A percentile compares a stretch with the other conserved stretches of the same genome.
These are phyloP conservation scores for Groenewaldozyma auringiensis DNA, from an alignment of 1,139 yeast genomes.

Conservation along the genomic window DNA sequence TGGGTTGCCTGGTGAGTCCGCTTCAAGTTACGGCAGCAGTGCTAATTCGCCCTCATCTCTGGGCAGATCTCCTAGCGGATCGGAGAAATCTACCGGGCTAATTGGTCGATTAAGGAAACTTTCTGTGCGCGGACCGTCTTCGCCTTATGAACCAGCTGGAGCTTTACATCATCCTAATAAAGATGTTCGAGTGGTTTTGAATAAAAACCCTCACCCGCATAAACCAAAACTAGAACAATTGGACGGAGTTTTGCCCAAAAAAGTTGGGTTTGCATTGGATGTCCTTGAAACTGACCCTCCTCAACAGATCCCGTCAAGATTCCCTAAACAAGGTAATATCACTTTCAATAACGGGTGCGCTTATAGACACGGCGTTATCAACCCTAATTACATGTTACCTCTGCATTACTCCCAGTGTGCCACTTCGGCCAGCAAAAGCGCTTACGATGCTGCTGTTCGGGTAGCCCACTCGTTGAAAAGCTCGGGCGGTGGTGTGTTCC, in stretches of 20 bases:
- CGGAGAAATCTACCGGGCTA: background rate
- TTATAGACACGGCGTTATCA: constrained; percentile 16
- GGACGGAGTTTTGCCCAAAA: constrained; percentile 22
- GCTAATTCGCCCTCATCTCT: background rate
- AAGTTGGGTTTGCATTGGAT: constrained; percentile 68
- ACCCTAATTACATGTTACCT: constrained; percentile 17
- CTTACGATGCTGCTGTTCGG: constrained; percentile 29
- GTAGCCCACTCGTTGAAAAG: constrained; percentile 22
- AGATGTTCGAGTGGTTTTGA: constrained; percentile 30
- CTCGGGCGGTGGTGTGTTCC: background rate
- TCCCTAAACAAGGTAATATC: constrained; percentile 76
- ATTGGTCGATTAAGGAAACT: constrained; percentile 19
- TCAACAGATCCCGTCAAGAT: constrained; percentile 86
- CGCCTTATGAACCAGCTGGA: background rate
- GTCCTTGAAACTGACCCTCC: constrained; percentile 75
- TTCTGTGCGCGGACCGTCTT: constrained; percentile 10
- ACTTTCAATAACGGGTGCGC: constrained; percentile 39
- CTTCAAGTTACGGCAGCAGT: background rate
- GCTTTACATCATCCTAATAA: background rate
- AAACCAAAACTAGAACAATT: constrained; percentile 37
- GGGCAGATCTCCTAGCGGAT: background rate
- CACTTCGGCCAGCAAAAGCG: constrained; percentile 24
- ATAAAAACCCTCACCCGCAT: constrained; percentile 40
- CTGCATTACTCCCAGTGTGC: constrained; percentile 24
- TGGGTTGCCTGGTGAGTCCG: background rate